A percentile compares a stretch with the other conserved stretches of the same genome.
Conservation (phyloP, 768 basidiomycete species). For the Glaciozyma martinii region DNA sequence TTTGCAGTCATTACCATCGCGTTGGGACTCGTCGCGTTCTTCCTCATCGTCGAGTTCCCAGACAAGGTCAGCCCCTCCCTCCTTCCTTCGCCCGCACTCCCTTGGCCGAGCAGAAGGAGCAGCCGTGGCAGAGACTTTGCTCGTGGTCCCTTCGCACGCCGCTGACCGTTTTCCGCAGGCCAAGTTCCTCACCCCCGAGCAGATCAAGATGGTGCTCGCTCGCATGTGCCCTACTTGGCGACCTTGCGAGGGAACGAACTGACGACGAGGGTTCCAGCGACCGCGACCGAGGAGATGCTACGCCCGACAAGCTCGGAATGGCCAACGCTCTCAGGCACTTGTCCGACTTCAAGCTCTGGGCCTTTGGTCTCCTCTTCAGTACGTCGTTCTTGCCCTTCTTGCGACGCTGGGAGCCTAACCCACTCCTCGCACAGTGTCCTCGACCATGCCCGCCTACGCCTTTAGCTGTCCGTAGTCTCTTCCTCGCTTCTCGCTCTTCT, state of each 20-base stretch:
- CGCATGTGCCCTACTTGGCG: too few species aligned
- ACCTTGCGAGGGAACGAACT: conserved; percentile 34
- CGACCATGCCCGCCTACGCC: too few species aligned
- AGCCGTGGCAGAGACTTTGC: neutral
- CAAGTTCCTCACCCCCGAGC: conserved; percentile 35
- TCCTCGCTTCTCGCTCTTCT: too few species aligned
- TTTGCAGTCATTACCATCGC: conserved; percentile 33
- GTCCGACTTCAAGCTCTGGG: conserved; percentile 36
- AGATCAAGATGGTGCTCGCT: conserved; percentile 31
- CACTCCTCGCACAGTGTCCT: too few species aligned
- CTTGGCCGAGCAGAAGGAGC: too few species aligned
- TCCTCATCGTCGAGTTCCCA: conserved; percentile 38
- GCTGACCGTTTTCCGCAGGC: too few species aligned
- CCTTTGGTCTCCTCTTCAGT: conserved; percentile 35
- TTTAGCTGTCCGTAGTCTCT: too few species aligned
- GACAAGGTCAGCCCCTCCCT: conserved; percentile 12
- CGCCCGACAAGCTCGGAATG: conserved; percentile 33
- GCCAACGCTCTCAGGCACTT: conserved; percentile 24
- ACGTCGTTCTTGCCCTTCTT: too few species aligned
- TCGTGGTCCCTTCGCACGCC: conserved; percentile 39
- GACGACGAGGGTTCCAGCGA: conserved; percentile 31
- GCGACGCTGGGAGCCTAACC: too few species aligned
- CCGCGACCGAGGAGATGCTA: conserved; percentile 36
- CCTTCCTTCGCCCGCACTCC: too few species aligned
- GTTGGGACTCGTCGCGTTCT: conserved; percentile 30